Base-by-base conservation (phyloP, 257 asterid species). In the Misopates orontium region DNA sequence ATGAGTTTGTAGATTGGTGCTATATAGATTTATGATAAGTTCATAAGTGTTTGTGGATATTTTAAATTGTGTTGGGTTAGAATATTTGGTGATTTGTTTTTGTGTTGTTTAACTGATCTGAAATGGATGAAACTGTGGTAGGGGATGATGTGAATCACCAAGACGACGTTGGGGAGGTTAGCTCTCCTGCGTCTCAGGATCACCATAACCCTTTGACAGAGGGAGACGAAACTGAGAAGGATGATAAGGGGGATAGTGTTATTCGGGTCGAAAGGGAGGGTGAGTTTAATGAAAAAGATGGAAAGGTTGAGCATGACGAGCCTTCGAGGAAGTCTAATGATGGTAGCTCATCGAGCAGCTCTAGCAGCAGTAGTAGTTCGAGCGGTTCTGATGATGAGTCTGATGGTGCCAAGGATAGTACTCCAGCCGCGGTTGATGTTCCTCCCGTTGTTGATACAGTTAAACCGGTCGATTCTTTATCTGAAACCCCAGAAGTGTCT, bases 381-480 rank as follows among this genome's bases (percentile, higher is more conserved):
- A 71, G 77, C 76, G 77, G 76, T 60, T 82, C 85, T 18, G 82
- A 60, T 56, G 82, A 78, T n/a, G 83, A 83, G 54, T 47, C 59
- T 40, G 67, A 2, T 23, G 64, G 54, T 59, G 51, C 58, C 48
- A 60, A 77, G 66, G 69, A 67, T 62, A 69, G 50, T 63, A n/a
- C n/a, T n/a, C 19, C 65, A 45, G 71, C 72, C 22, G 70, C 50
- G 21, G 68, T 65, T 17, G 76, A 70, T 47, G 19, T 25, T 64
- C 55, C 69, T 55, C 63, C 80, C 14, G 66, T 64, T 51, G 74
- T 64, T 48, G 77, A 55, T 54, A 65, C 77, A 41, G 63, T 53
- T 36, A 64, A 72, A 52, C 58, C 23, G 56, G 60, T 31, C 59
- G 82, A 81, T 45, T 64, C 68, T 36, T n/a, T 66, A 24, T 39